These are phyloP conservation scores for Exophiala viscosa DNA, from an alignment of 2,329 filamentous ascomycete genomes.

Conservation along the genomic window DNA sequence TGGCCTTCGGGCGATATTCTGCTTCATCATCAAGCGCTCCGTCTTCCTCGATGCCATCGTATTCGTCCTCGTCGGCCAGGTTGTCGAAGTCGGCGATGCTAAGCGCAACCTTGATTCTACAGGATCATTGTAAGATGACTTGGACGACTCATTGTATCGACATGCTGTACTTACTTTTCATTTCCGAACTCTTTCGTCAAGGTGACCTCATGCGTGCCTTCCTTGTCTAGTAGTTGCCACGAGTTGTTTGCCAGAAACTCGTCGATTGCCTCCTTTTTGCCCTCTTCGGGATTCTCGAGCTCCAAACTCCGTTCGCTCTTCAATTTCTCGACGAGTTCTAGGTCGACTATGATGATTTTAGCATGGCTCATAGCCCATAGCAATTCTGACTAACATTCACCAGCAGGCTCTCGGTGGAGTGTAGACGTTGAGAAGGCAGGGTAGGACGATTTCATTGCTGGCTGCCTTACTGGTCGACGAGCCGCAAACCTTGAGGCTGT, in stretches of 20 bases:
- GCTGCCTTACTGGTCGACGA: conserved; percentile 49
- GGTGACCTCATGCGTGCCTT: conserved; percentile 82
- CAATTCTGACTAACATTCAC: conserved; percentile 41
- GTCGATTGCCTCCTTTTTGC: conserved; percentile 71
- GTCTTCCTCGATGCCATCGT: conserved; percentile 46
- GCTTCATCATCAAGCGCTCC: conserved; percentile 55
- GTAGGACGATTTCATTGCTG: conserved; percentile 38
- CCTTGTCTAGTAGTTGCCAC: conserved; percentile 74
- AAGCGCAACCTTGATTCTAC: conserved; percentile 74
- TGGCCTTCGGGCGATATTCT: conserved; percentile 55
- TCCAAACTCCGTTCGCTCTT: conserved; percentile 80
- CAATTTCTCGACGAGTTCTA: conserved; percentile 82
- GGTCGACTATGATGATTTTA: conserved; percentile 52
- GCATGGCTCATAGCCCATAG: background rate
- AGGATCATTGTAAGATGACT: conserved; percentile 22
- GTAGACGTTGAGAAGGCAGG: conserved; percentile 47
- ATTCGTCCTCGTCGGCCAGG: conserved; percentile 57
- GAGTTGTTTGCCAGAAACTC: conserved; percentile 83
- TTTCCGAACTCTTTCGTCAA: conserved; percentile 79
- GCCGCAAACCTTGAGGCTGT: conserved; percentile 49
- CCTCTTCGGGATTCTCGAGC: conserved; percentile 69
- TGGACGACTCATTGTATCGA: conserved; percentile 7
- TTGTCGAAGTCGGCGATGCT: conserved; percentile 78
- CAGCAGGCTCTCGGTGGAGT: conserved; percentile 41
- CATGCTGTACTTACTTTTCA: conserved; percentile 65